A percentile compares a stretch with the other conserved stretches of the same genome.
Conservation (phyloP, 2,329 filamentous ascomycete species). For the Gyromitra esculenta region DNA sequence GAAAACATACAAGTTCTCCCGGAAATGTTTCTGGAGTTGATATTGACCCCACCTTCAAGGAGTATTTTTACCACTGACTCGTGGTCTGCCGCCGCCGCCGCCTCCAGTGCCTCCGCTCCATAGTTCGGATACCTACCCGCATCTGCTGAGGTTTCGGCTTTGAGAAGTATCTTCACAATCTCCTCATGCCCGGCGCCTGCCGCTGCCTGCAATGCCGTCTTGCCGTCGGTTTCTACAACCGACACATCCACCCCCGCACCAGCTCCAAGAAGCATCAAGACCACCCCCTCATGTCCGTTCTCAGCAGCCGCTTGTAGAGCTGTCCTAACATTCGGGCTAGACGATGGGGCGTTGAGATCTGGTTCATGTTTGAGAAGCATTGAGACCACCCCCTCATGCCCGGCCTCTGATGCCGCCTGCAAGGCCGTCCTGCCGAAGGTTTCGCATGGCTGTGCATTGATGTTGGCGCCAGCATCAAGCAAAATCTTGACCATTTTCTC, state of each 20-base stretch:
- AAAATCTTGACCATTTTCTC: constrained; percentile 29
- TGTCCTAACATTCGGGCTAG: constrained; percentile 29
- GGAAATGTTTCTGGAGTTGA: constrained; percentile 33
- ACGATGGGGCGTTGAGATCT: constrained; percentile 33
- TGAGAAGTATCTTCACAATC: constrained; percentile 51
- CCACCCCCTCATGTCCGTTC: constrained; percentile 17
- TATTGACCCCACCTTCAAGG: constrained; percentile 35
- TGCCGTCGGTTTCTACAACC: constrained; percentile 53
- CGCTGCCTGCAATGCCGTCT: constrained; percentile 48
- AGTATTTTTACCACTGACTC: constrained; percentile 33
- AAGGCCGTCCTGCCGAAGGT: constrained; percentile 33
- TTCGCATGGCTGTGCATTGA: constrained; percentile 17
- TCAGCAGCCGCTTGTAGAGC: constrained; percentile 41
- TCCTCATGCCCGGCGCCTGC: constrained; percentile 50
- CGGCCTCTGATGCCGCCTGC: constrained; percentile 38
- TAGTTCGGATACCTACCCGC: constrained; percentile 36
- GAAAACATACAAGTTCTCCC: constrained; percentile 47
- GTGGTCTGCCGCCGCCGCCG: constrained; percentile 38
- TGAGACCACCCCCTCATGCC: constrained; percentile 19
- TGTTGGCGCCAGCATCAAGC: constrained; percentile 23
- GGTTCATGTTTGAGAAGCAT: constrained; percentile 27
- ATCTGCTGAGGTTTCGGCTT: constrained; percentile 39
- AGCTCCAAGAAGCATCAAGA: constrained; percentile 32
- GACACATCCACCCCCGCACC: constrained; percentile 46
- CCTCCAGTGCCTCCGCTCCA: constrained; percentile 45